Base-by-base conservation (phyloP, 163 green algal genomes). In the Scenedesmus sp. region DNA sequence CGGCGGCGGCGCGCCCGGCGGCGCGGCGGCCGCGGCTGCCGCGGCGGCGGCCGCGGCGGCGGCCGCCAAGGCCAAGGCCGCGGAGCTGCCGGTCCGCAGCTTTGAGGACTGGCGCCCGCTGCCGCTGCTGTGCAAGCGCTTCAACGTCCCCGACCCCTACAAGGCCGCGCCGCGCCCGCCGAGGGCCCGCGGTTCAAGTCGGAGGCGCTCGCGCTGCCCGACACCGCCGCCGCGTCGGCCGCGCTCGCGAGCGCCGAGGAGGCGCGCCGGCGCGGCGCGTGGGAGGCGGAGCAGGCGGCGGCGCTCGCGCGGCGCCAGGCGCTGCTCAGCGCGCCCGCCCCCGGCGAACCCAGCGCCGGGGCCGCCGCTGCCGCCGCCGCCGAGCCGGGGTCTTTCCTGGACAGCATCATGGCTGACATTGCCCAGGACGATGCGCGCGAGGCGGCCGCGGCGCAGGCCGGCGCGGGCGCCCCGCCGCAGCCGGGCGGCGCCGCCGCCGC, bases 91-190 rank as follows among this genome's bases (percentile, higher is more conserved):
- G 1, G 69, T 84, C 0, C 75, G 87, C 9, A 85, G 45, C 22
- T 84, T 82, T 33, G 88, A 94, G 60, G 89, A 97, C 20, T 99
- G 95, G 95, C 74, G 91, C 48, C 95, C 95, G 11, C 82, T 77
- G 51, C 87, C 92, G 11, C 85, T 99, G 80, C 88, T 99, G 65
- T 99, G 95, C 88, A 95, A 93, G 84, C 87, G 95, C 0, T 95
- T 98, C 69, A 94, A 95, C 34, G 90, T 99, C 48, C 83, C 88
- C 0, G 92, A 98, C 75, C 94, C 94, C 0, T 96, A 92, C 84
- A 88, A 44, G 84, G 77, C 5, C 84, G 81, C 10, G 56, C 66
- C 22, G 39, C 31, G 10, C 78, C 80, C 2, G 26, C 60, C 3
- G 24, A 85, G 51, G 84, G 83, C 63, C 81, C 87, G 11, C 83